Base-by-base conservation (phyloP, 2,329 filamentous ascomycete species). In the Fusarium papillatum region DNA sequence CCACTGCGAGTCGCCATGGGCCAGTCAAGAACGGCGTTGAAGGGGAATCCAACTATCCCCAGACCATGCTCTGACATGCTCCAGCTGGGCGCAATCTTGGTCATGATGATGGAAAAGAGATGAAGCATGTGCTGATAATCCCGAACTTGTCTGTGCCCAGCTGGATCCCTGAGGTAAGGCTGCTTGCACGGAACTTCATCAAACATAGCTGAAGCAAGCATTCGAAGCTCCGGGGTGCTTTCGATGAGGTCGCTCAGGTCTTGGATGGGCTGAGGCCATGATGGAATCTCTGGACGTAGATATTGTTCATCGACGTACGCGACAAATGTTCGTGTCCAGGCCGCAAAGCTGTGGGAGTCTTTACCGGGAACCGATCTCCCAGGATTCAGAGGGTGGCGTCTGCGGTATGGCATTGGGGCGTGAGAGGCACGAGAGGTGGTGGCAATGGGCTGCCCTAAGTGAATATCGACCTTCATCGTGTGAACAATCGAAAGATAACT, bases 81-180 rank as follows among this genome's bases (percentile, higher is more conserved):
- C 77, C 77, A 80, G 0, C 46, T 68, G 1, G 79, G 79, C 1
- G 77, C 74, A n/a, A 72, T 50, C 16, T 66, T 55, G 0, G 38
- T 60, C 22, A 79, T 69, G 31, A 80, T 69, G 17, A 72, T 62
- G 11, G 60, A 66, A 13, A 80, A 75, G 1, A 75, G 61, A 10
- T 73, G 66, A 5, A 80, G 72, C 78, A 80, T 76, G 55, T 80
- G 74, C 10, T 72, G 22, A 17, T 77, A 78, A 11, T 55, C 60
- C 13, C 70, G 39, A 7, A 80, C 38, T 2, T 67, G 76, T n/a
- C 60, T 77, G 31, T 75, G 61, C 10, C 66, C 74, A 4, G 62
- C 26, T 1, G 70, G 70, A 9, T 76, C 63, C 17, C 64, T 34
- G 9, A 73, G 70, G 48, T 79, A 80, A 2, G 78, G 77, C 2